Base-by-base conservation (phyloP, 495 filamentous ascomycete genomes). In the Xylaria venustula region DNA sequence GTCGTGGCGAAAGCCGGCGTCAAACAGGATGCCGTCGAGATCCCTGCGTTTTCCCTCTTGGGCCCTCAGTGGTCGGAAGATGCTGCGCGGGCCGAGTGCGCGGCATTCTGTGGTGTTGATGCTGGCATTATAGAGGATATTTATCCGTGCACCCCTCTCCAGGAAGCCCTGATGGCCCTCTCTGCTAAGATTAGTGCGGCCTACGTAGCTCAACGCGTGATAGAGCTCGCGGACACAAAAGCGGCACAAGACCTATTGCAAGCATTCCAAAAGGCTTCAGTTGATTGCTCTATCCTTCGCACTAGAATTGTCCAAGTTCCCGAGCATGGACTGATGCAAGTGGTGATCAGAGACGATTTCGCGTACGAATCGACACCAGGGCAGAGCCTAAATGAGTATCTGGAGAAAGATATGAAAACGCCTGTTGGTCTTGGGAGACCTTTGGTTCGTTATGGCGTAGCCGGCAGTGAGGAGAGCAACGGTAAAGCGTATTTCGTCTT, bases 61-160 rank as follows among this genome's bases (percentile, higher is more conserved):
- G 42, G 54, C 23, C 15, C 46, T 0, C 41, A 52, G 28, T 76
- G 74, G 74, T 56, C 54, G 1, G 47, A 65, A 8, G 67, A 68
- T 1, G 55, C 49, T 9, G 72, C 71, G 1, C 53, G 62, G 40
- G 34, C 26, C 1, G 72, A 75, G 7, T 69, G 67, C 19, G 69
- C 69, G 19, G 44, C 34, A 19, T 53, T 73, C 44, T 77, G 75
- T 55, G 63, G 41, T 0, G 30, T 76, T 4, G 67, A 67, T 2
- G 47, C 50, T 2, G 63, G 67, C 7, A 37, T 17, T 0, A 74
- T 89, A n/a, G 78, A 83, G 41, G 86, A 91, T 68, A 69, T 87
- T 0, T 91, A 89, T 59, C 87, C 88, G 7, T 90, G 87, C 75
- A 89, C 84, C 5, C 81, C 88, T 11, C 73, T 90, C 1, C 89